Evolutionary conservation across 805 yeast genomes (phyloP), one percentile per base, ranked within the genome.

Genomic region (Yarrowia divulgata): DNA sequence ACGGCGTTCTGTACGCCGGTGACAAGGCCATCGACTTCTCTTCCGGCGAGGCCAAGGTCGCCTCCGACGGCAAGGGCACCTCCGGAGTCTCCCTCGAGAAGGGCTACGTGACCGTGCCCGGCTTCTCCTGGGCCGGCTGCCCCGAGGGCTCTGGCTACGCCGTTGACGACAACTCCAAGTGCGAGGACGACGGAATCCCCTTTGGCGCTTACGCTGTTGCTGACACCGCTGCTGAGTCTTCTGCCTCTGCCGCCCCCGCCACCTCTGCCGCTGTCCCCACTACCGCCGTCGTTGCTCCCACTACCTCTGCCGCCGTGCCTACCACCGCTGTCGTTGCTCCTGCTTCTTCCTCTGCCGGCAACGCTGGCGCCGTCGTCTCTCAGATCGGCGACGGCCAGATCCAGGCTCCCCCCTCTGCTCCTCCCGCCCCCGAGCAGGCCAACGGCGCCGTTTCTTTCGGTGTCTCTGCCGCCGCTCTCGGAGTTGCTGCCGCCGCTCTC

Each of bases 111-210:
- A 37, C 43, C 45, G 50, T 58, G 50, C 64, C 64, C 50, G 50
- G 40, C 50, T 58, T 58, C 50, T 2, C 10, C 40, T 58, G 64
- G 64, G 42, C 50, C 40, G 67, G 37, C 34, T 62, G 67, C 67
- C 55, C 43, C 37, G 45, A 37, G 37, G 35, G 18, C 45, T 12
- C 3, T 37, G 37, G 29, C n/a, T 62, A 14, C 67, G 2, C 16
- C 29, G 64, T 58, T n/a, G 64, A 58, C 23, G 35, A 35, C 58
- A 40, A 39, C 63, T 6, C 37, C 46, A 39, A 62, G 54, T 35
- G 45, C 29, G 45, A 32, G 35, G 87, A 8, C 37, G 67, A 46
- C 37, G 67, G 67, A 6, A 37, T 35, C 45, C 67, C 67, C 45
- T 46, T 62, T 29, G 67, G 55, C 8, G 67, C 67, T n/a, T 46